Evolutionary conservation across 2,329 filamentous ascomycete species (phyloP).

Genomic region (Pseudogymnoascus sp.): DNA sequence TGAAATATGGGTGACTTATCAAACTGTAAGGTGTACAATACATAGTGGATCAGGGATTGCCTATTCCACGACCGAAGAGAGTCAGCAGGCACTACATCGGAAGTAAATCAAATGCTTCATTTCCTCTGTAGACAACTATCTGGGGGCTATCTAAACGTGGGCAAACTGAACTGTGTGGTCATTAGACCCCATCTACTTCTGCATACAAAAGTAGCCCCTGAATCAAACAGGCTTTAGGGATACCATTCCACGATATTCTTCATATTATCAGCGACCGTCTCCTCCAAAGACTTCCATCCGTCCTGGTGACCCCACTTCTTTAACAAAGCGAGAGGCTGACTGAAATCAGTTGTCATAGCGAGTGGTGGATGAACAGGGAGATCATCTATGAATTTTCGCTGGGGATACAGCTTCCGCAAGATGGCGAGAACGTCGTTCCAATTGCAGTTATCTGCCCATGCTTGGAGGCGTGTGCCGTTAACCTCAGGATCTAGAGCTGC

Average conservation of each 20-base stretch:
- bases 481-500: constrained; percentile 23
- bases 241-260: constrained; percentile 4
- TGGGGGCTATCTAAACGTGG: neutral
- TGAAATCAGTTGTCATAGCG: constrained; percentile 18
- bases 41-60: neutral
- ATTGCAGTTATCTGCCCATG: constrained; percentile 21
- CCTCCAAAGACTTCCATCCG: constrained; percentile 18
- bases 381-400: constrained; percentile 19
- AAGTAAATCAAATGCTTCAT: neutral
- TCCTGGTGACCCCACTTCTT: constrained; percentile 15
- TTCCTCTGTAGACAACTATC: neutral
- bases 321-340: constrained; percentile 15
- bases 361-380: constrained; percentile 15
- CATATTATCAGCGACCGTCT: constrained; percentile 8
- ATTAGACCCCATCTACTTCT: neutral
- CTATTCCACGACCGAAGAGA: neutral
- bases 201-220: neutral
- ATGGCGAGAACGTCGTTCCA: constrained; percentile 23
- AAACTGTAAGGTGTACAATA: neutral
- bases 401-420: constrained; percentile 20
- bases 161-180: neutral
- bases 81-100: neutral
- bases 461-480: constrained; percentile 22
- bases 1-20: neutral
- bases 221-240: neutral